A percentile compares a stretch with the other conserved stretches of the same genome.
These are phyloP conservation scores for Sordariomycetes sp. DNA, from an alignment of 2,329 filamentous ascomycete genomes.

Conservation along the genomic window DNA sequence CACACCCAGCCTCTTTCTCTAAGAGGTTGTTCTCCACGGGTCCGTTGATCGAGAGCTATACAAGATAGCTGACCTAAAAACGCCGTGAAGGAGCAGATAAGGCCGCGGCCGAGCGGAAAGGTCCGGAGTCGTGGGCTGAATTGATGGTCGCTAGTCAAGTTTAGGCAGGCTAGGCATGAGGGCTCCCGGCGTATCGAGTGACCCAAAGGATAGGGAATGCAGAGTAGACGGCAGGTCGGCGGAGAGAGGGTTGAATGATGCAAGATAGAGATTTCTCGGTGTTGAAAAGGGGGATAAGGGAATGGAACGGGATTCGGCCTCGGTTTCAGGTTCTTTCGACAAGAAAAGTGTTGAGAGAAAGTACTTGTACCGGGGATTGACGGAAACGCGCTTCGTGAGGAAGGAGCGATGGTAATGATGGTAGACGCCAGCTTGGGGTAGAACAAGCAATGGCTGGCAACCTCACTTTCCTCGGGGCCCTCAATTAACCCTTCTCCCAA, in stretches of 20 bases:
- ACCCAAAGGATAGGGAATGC: neutral
- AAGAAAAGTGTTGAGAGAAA: neutral
- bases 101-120: neutral
- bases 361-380: neutral
- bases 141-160: neutral
- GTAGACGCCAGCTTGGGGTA: neutral
- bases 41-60: no score
- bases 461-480: neutral
- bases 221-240: neutral
- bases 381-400: neutral
- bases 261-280: neutral
- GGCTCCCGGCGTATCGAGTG: neutral
- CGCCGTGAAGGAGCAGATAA: neutral
- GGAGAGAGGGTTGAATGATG: neutral
- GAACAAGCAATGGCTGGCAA: neutral
- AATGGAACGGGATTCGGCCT: neutral
- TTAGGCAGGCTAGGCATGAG: neutral
- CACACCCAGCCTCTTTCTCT: neutral
- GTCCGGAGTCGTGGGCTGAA: neutral
- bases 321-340: neutral
- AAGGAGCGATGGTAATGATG: neutral
- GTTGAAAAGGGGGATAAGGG: neutral
- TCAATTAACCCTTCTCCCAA: no score
- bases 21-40: neutral
- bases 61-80: no score